Evolutionary conservation across 73 alveolate genomes (phyloP), one percentile per base, ranked within the genome.

Genomic region (Diophrys sp.): DNA sequence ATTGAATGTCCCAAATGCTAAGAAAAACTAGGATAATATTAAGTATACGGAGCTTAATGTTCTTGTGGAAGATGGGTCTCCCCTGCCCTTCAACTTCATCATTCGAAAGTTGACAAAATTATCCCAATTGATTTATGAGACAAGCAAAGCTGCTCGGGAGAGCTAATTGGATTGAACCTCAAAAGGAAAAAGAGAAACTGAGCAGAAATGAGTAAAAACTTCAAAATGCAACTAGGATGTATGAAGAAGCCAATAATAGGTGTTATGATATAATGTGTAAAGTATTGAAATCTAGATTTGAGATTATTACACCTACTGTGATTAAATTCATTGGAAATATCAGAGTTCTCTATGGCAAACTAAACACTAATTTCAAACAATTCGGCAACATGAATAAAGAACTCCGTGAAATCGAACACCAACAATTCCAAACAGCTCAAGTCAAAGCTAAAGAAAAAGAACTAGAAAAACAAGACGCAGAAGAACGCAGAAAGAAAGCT

Each of bases 71-170:
- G 72, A 53, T 73, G 72, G 71, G 53, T 30, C 14, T 1, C 56
- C 29, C 81, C 81, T 73, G 81, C 72, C 28, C 53, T 73, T 24
- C 72, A 73, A 44, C 25, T 73, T 55, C 81, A 73, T 30, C 34
- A 73, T 5, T 31, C 73, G 14, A 73, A 73, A 44, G 81, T 73
- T 73, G 81, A 73, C 14, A 67, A 73, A 73, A 32, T 34, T 18
- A 32, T 29, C 33, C 79, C 79, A 11, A 11, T 31, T 0, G 23
- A 8, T 1, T 71, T 71, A 5, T 44, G 62, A 44, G n/a, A n/a
- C n/a, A n/a, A n/a, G n/a, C n/a, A n/a, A 68, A 31, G 29, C 31
- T 23, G 27, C 75, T 68, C 24, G 29, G 31, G 18, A 29, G 5
- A 25, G 54, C 75, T 25, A 31, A 68, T 14, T 68, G 31, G 25